These are phyloP conservation scores for Trichocladium antarcticum DNA, from an alignment of 495 filamentous ascomycete genomes.

Conservation along the genomic window DNA sequence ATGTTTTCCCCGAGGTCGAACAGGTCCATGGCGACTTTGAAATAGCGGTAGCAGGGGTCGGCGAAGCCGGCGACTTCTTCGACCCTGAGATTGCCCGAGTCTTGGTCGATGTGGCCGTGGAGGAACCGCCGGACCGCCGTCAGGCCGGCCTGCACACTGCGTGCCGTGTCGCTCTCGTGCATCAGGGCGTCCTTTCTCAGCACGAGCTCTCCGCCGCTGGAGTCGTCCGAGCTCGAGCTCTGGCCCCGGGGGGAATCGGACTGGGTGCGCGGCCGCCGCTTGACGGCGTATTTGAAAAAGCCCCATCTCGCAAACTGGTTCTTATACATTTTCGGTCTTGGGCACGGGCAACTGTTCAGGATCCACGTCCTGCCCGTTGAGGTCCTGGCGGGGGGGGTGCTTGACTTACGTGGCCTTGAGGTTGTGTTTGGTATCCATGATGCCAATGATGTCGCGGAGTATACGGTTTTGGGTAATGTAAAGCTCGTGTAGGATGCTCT, in stretches of 20 bases:
- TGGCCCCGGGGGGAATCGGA: constrained; percentile 2
- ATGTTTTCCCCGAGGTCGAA: constrained; percentile 19
- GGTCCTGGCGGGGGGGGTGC: background rate
- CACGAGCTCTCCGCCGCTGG: constrained; percentile 5
- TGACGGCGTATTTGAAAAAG: constrained; percentile 27
- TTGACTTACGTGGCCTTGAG: constrained; percentile 22
- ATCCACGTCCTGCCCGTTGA: background rate
- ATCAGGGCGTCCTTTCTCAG: constrained; percentile 5
- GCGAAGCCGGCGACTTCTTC: constrained; percentile 18
- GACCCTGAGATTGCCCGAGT: constrained; percentile 8
- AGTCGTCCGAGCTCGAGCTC: background rate
- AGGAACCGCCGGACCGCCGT: constrained; percentile 21
- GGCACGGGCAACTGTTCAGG: background rate
- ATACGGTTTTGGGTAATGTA: constrained; percentile 27
- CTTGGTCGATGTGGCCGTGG: constrained; percentile 16
- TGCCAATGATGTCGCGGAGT: constrained; percentile 23
- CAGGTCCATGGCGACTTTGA: constrained; percentile 23
- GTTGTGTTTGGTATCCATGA: constrained; percentile 23
- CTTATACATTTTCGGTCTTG: constrained; percentile 29
- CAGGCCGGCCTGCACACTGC: constrained; percentile 17
- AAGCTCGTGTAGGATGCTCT: constrained; percentile 20
- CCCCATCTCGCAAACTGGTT: constrained; percentile 25
- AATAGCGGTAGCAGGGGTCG: constrained; percentile 25
- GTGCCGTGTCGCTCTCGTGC: constrained; percentile 10
- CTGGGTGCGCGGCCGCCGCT: constrained; percentile 12